Conservation (phyloP, 2,329 filamentous ascomycete genomes). For the Apiospora rasikravindrae region DNA sequence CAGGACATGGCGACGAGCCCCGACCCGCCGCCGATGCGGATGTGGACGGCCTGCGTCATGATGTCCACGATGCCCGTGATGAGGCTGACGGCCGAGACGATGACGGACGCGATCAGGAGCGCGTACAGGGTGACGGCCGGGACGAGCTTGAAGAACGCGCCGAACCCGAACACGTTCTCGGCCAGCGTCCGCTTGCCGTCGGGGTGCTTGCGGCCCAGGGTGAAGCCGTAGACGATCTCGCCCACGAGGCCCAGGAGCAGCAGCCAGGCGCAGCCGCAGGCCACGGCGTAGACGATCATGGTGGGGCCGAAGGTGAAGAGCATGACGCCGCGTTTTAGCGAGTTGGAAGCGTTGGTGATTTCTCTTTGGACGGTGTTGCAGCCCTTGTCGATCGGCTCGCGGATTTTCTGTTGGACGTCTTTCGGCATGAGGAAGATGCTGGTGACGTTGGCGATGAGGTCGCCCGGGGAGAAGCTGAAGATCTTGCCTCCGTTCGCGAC, state of each 20-base stretch:
- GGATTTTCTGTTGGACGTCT: conserved; percentile 17
- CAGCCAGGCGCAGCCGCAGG: conserved; percentile 12
- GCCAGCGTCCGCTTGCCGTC: background rate
- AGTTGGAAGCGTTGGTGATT: background rate
- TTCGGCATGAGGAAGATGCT: conserved; percentile 17
- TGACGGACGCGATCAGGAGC: background rate
- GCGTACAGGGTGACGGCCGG: background rate
- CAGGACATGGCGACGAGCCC: background rate
- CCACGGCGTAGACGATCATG: background rate
- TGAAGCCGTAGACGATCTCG: background rate
- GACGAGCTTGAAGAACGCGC: background rate
- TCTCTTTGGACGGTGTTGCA: conserved; percentile 8
- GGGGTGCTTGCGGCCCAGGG: background rate
- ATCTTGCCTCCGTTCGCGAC: background rate
- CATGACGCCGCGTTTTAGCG: background rate
- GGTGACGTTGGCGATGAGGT: background rate
- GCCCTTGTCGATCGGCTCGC: conserved; percentile 17
- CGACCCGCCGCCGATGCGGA: background rate
- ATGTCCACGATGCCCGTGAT: background rate
- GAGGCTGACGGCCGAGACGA: background rate
- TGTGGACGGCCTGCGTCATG: background rate
- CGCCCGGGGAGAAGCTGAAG: conserved; percentile 14
- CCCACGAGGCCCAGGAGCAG: background rate
- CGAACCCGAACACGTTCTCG: background rate
- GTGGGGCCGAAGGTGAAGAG: conserved; percentile 15